Evolutionary conservation across 768 basidiomycete species (phyloP), one percentile per base, ranked within the genome.

Genomic region (Panaeolus papilionaceus): DNA sequence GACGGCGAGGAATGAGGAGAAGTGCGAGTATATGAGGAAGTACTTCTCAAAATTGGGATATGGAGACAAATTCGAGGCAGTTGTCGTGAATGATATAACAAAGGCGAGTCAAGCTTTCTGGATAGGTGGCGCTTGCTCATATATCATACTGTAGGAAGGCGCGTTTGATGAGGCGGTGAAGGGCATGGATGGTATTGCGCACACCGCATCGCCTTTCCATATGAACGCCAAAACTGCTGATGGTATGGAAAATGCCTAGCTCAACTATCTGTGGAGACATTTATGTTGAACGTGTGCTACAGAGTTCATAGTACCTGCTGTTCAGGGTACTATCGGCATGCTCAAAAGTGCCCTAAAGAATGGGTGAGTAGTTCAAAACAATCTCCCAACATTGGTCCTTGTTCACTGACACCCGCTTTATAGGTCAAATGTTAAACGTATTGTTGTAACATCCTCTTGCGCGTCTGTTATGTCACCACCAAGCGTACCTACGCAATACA

Each of bases 91-190:
- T 58, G 93, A 96, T 72, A 91, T 95, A 68, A 74, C 76, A 4
- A 75, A 77, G 73, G 81, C 77, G 28, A 5, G 75, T 67, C 33
- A 20, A 0, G 28, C 28, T 26, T 14, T 23, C 39, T 37, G 39
- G 62, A 23, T 3, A 38, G 18, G 18, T 18, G 40, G 16, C 47
- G 33, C 8, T 63, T 14, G 20, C 23, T 26, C 39, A 39, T 26
- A 23, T 23, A 23, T 23, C 5, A 20, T 16, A 33, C 14, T 51
- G 2, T 67, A 89, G 88, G 84, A 84, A 5, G 86, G 86, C 8
- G 91, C 89, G 0, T 96, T 94, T 70, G 92, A 95, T 75, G 88
- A 92, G 63, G 92, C 88, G 0, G 91, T 94, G 66, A 86, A 88
- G 74, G 92, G 85, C 0, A 88, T 94, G 12, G 89, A 92, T 67